These are phyloP conservation scores for Dendrobium huoshanense DNA, from an alignment of 106 monocot species.

Conservation along the genomic window DNA sequence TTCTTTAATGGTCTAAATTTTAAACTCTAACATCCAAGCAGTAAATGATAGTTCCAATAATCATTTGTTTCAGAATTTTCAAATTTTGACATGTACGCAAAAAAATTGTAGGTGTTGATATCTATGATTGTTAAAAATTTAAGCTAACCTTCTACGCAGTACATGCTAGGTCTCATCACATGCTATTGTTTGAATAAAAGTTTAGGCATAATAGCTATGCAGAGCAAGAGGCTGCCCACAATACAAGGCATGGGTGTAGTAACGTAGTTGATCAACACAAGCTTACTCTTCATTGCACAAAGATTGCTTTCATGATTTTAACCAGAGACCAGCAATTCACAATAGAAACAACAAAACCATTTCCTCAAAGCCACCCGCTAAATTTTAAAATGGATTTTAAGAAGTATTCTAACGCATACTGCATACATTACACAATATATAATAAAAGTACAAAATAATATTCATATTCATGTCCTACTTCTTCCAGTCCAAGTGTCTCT, in stretches of 20 bases:
- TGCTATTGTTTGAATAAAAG: not conserved
- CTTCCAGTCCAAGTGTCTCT: not conserved
- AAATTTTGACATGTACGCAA: not conserved
- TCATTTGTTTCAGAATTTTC: not conserved
- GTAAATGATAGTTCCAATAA: not conserved
- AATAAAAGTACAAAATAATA: not conserved
- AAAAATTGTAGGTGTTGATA: not conserved
- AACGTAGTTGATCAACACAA: not conserved
- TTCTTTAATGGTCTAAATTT: not conserved
- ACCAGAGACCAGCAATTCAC: not conserved
- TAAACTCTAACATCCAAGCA: not conserved
- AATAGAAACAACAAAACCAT: not conserved
- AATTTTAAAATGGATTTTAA: not conserved
- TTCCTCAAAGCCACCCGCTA: not conserved
- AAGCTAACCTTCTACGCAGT: not conserved
- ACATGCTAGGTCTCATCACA: not conserved
- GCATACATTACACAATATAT: not conserved
- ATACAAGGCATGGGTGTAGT: not conserved
- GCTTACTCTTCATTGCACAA: not conserved
- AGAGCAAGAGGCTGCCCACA: not conserved
- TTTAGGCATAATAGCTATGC: not conserved
- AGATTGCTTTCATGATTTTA: not conserved
- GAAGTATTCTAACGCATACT: not conserved
- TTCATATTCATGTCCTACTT: not conserved
- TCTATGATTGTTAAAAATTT: not conserved